Conservation (phyloP, 2,329 filamentous ascomycete species). For the Cladosporium oxysporum region DNA sequence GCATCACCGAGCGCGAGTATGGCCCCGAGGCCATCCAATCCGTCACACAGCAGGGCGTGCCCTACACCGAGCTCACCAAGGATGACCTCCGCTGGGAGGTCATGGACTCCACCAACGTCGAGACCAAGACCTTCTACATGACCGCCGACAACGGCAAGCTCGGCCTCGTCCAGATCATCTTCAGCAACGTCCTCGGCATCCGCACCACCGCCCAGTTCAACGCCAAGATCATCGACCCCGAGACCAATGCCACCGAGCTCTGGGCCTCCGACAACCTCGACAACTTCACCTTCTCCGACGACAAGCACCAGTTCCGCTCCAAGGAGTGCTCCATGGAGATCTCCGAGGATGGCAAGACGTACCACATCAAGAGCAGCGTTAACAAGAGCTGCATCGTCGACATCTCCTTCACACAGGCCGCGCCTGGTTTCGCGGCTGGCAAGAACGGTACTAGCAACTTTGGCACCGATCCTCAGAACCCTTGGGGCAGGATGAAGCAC, state of each 20-base stretch:
- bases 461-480: slow-evolving; percentile 80
- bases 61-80: slow-evolving; percentile 70
- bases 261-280: slow-evolving; percentile 81
- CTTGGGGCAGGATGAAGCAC: slow-evolving; percentile 92
- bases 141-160: slow-evolving; percentile 75
- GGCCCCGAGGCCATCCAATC: slow-evolving; percentile 84
- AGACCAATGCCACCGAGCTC: slow-evolving; percentile 68
- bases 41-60: slow-evolving; percentile 78
- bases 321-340: slow-evolving; percentile 83
- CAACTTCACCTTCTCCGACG: slow-evolving; percentile 81
- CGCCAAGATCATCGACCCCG: slow-evolving; percentile 81
- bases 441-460: slow-evolving; percentile 81
- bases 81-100: slow-evolving; percentile 81
- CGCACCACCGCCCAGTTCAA: slow-evolving; percentile 92
- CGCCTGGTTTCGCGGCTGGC: slow-evolving; percentile 83
- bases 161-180: slow-evolving; percentile 86
- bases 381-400: slow-evolving; percentile 83
- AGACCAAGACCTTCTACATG: slow-evolving; percentile 94
- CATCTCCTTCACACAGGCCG: slow-evolving; percentile 71
- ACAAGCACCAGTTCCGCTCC: slow-evolving; percentile 81
- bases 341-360: slow-evolving; percentile 77
- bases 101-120: slow-evolving; percentile 82
- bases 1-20: slow-evolving; percentile 94
- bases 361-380: slow-evolving; percentile 86
- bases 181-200: slow-evolving; percentile 92